Conservation (phyloP, 2,329 filamentous ascomycete genomes). For the Taxawa tesnikishii region DNA sequence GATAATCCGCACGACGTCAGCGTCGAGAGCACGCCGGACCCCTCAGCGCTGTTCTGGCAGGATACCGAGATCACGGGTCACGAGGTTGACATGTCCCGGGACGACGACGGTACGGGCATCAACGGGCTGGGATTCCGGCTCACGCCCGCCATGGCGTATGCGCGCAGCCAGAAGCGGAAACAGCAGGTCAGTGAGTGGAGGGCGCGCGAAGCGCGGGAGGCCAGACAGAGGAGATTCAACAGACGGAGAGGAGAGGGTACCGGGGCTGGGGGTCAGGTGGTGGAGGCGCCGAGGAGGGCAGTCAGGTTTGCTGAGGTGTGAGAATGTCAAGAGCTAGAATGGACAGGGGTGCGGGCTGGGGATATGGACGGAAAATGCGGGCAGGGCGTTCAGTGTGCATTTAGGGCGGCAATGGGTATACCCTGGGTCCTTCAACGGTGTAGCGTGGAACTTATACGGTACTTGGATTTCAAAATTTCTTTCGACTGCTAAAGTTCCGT, state of each 20-base stretch:
- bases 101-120: conserved; percentile 51
- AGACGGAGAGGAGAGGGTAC: conserved; percentile 23
- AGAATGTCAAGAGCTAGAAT: too few relatives aligned
- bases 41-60: conserved; percentile 38
- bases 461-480: too few relatives aligned
- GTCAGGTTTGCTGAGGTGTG: conserved; percentile 9
- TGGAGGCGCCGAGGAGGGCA: conserved; percentile 6
- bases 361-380: too few relatives aligned
- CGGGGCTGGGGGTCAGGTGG: conserved; percentile 4
- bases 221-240: conserved; percentile 43
- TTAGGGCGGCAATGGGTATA: too few relatives aligned
- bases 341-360: too few relatives aligned
- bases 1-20: background rate
- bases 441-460: too few relatives aligned
- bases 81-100: conserved; percentile 31
- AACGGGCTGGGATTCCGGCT: conserved; percentile 53
- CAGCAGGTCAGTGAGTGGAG: conserved; percentile 50
- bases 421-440: too few relatives aligned
- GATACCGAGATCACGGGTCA: conserved; percentile 52
- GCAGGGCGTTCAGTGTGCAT: too few relatives aligned
- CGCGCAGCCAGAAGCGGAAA: conserved; percentile 41
- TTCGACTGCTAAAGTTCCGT: too few relatives aligned
- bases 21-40: background rate
- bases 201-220: conserved; percentile 45
- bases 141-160: conserved; percentile 46